phyloP scores from a whole-genome alignment of 805 yeast species.

The Saccharomycopsis microspora region DNA sequence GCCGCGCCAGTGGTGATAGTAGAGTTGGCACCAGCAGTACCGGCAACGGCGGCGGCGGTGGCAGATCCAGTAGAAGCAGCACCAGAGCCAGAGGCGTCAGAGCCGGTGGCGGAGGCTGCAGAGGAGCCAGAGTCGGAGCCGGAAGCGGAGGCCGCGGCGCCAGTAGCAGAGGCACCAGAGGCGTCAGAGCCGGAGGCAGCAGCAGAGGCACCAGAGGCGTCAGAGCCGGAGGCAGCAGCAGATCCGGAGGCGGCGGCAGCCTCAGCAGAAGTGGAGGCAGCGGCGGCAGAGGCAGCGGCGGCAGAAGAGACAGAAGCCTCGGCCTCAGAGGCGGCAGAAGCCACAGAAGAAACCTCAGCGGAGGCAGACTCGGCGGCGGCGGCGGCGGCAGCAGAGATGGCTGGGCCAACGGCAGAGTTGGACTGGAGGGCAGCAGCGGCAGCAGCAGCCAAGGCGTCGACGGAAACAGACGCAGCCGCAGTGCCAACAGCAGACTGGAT shows the following conservation, averaged over 20 bases:
- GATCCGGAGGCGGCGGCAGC: conserved; percentile 17
- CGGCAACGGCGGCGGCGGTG: conserved; percentile 13
- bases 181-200: conserved; percentile 18
- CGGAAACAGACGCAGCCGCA: not conserved
- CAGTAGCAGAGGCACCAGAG: conserved; percentile 12
- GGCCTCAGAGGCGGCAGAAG: conserved; percentile 20
- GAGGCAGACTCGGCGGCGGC: conserved; percentile 22
- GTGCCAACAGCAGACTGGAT: conserved; percentile 2
- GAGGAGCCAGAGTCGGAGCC: conserved; percentile 5
- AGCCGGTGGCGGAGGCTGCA: conserved; percentile 18
- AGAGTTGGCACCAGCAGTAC: conserved; percentile 2
- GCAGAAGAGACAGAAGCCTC: conserved; percentile 18
- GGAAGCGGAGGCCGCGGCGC: conserved; percentile 1
- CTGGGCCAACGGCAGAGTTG: conserved; percentile 4
- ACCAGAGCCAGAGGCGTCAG: conserved; percentile 20
- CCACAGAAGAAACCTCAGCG: conserved; percentile 15
- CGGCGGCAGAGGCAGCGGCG: conserved; percentile 21
- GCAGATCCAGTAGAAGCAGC: conserved; percentile 1
- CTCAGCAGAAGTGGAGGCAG: conserved; percentile 6
- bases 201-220: conserved; percentile 18
- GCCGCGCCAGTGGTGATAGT: not conserved
- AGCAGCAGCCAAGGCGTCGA: conserved; percentile 1
- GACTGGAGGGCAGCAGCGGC: conserved; percentile 7
- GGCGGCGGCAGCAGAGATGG: conserved; percentile 20
- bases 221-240: conserved; percentile 17